Conservation (phyloP, 2,329 filamentous ascomycete genomes). For the Ustulina deusta region DNA sequence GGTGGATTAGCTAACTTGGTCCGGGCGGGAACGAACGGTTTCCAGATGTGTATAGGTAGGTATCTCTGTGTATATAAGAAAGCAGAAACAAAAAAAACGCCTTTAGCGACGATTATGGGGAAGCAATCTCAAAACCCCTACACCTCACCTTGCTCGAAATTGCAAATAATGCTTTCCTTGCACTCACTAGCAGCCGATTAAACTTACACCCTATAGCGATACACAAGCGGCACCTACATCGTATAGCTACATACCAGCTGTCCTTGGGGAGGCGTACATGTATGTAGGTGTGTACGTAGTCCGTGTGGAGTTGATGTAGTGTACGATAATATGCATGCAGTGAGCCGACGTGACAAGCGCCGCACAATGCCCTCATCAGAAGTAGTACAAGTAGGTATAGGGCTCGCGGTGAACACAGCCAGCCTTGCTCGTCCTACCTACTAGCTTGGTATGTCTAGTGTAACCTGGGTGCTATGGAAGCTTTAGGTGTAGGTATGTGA, state of each 20-base stretch:
- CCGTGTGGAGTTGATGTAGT: slow-evolving; percentile 18
- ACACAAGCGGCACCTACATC: background rate
- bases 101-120: background rate
- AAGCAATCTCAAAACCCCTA: slow-evolving; percentile 13
- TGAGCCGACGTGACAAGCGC: slow-evolving; percentile 34
- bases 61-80: background rate
- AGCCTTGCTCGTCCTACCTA: slow-evolving; percentile 19
- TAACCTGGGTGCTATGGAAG: background rate
- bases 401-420: slow-evolving; percentile 25
- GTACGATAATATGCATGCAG: slow-evolving; percentile 35
- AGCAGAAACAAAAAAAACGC: background rate
- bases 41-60: slow-evolving; percentile 12
- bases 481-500: background rate
- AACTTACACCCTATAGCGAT: slow-evolving; percentile 5
- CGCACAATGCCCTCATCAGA: slow-evolving; percentile 22
- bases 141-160: background rate
- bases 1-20: slow-evolving; percentile 4
- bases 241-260: slow-evolving; percentile 6
- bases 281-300: slow-evolving; percentile 22
- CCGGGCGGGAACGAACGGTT: slow-evolving; percentile 1
- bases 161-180: background rate
- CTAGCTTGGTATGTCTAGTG: background rate
- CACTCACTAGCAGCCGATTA: slow-evolving; percentile 26
- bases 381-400: background rate
- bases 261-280: slow-evolving; percentile 6